phyloP scores from a whole-genome alignment of 2,329 filamentous ascomycete genomes.

The Lasiodiplodia theobromae region DNA sequence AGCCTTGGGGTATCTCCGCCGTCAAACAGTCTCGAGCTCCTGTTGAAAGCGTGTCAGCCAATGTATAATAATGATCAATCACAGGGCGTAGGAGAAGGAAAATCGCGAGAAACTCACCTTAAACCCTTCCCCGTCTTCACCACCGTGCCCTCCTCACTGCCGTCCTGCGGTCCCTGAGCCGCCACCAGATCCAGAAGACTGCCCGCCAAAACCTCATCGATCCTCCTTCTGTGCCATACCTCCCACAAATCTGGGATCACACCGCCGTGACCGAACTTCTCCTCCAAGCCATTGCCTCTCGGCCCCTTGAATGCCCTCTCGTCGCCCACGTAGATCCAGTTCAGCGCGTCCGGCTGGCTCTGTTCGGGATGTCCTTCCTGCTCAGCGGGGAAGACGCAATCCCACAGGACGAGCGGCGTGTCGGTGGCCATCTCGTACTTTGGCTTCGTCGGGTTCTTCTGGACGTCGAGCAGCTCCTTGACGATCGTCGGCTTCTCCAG shows the following conservation, averaged over 20 bases:
- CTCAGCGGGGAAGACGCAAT: constrained; percentile 81
- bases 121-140: constrained; percentile 9
- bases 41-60: not conserved
- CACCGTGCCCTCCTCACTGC: constrained; percentile 23
- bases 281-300: constrained; percentile 37
- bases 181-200: constrained; percentile 72
- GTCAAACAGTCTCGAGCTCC: constrained; percentile 63
- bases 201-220: constrained; percentile 85
- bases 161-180: constrained; percentile 41
- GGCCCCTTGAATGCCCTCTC: constrained; percentile 60
- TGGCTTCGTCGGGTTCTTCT: constrained; percentile 75
- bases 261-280: constrained; percentile 46
- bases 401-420: constrained; percentile 90
- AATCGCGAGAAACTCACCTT: constrained; percentile 3
- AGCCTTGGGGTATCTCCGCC: constrained; percentile 62
- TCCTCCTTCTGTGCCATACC: constrained; percentile 82
- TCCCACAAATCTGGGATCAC: constrained; percentile 71
- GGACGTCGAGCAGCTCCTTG: constrained; percentile 75
- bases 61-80: no score
- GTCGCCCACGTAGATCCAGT: constrained; percentile 83
- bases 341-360: constrained; percentile 62
- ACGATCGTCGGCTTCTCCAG: constrained; percentile 79
- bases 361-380: constrained; percentile 47
- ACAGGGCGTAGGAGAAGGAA: not conserved
- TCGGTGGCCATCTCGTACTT: constrained; percentile 92